These are phyloP conservation scores for Bipolaris oryzae DNA, from an alignment of 2,329 filamentous ascomycete genomes.

Conservation along the genomic window DNA sequence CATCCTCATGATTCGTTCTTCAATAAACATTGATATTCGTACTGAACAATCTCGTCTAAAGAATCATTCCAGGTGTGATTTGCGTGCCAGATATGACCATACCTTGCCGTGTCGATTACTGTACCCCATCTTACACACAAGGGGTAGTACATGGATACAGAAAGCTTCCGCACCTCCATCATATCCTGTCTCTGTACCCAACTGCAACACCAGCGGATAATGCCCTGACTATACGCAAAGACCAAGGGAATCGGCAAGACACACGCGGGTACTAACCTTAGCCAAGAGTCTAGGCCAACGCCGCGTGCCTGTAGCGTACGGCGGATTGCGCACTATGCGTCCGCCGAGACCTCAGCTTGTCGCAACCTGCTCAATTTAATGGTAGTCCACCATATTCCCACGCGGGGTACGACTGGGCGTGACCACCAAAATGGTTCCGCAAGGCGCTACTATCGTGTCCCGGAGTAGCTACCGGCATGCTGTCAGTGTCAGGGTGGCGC, in stretches of 20 bases:
- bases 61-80: neutral
- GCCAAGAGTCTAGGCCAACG: slow-evolving; percentile 17
- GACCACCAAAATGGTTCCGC: slow-evolving; percentile 1
- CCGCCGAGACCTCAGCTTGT: slow-evolving; percentile 8
- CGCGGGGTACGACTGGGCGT: slow-evolving; percentile 13
- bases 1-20: neutral
- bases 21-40: neutral
- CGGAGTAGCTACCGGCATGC: slow-evolving; percentile 12
- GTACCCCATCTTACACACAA: neutral
- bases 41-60: neutral
- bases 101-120: neutral
- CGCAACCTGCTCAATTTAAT: neutral
- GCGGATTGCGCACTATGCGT: slow-evolving; percentile 8
- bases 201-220: slow-evolving; percentile 1
- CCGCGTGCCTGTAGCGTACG: slow-evolving; percentile 14
- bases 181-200: neutral
- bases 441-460: neutral
- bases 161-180: slow-evolving; percentile 5
- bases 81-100: neutral
- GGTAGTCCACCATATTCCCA: slow-evolving; percentile 2
- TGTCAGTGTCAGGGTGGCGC: slow-evolving; percentile 5
- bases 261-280: neutral
- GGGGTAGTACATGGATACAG: neutral
- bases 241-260: slow-evolving; percentile 9
- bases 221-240: slow-evolving; percentile 4